phyloP scores from a whole-genome alignment of 371 early-diverging fungal genomes.

The Mucor velutinosus region DNA sequence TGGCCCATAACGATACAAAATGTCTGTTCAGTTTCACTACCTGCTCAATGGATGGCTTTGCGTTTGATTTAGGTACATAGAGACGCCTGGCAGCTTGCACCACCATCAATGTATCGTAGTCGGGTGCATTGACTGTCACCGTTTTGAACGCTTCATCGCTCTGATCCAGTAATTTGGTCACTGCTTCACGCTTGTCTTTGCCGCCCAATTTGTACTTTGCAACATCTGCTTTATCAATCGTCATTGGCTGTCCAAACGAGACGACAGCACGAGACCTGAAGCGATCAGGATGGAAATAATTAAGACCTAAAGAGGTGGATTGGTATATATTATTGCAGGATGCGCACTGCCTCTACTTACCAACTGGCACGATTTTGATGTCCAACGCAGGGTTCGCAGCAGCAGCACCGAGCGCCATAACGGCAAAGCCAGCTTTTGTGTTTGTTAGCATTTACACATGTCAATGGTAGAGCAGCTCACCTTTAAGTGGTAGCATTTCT shows the following conservation, averaged over 20 bases:
- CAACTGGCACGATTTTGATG: conserved; percentile 91
- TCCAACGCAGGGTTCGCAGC: conserved; percentile 78
- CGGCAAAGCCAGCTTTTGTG: conserved; percentile 70
- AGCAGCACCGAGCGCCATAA: conserved; percentile 93
- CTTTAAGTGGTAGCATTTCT: conserved; percentile 93
- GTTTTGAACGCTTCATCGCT: conserved; percentile 79
- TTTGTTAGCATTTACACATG: not conserved
- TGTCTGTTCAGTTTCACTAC: conserved; percentile 85
- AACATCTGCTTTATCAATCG: conserved; percentile 73
- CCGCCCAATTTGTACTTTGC: conserved; percentile 85
- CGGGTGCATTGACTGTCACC: conserved; percentile 92
- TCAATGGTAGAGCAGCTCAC: conserved; percentile 21
- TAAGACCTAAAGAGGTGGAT: conserved; percentile 59
- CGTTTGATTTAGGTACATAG: conserved; percentile 73
- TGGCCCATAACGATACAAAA: conserved; percentile 79
- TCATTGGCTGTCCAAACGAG: conserved; percentile 91
- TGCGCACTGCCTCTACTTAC: conserved; percentile 18
- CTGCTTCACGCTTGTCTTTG: conserved; percentile 77
- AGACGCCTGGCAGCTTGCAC: conserved; percentile 92
- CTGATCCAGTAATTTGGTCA: conserved; percentile 72
- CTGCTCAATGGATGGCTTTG: conserved; percentile 73
- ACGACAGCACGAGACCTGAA: conserved; percentile 96
- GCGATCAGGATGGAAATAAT: conserved; percentile 95
- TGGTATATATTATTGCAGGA: not conserved
- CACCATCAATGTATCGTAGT: conserved; percentile 91